Conservation (phyloP, 257 asterid genomes). For the Linaria vulgaris region DNA sequence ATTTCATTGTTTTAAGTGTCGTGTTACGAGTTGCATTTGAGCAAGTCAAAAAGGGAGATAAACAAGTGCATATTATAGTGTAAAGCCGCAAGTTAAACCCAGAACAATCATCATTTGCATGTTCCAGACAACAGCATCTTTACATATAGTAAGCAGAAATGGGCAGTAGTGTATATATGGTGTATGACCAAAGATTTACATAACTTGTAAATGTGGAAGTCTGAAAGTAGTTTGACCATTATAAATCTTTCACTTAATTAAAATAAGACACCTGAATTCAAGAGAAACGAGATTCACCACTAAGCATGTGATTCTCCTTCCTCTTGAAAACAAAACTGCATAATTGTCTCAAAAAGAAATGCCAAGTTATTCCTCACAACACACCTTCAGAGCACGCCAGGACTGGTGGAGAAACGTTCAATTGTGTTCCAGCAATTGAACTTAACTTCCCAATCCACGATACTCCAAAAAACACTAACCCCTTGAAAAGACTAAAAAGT, state of each 20-base stretch:
- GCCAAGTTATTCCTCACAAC: not conserved
- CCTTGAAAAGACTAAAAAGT: not conserved
- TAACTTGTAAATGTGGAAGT: too few species aligned
- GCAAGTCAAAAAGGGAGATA: too few species aligned
- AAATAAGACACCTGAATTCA: not conserved
- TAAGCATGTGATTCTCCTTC: not conserved
- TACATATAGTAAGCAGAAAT: too few species aligned
- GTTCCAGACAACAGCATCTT: too few species aligned
- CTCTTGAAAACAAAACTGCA: not conserved
- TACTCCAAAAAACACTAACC: not conserved
- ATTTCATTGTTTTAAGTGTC: too few species aligned
- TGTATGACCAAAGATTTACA: too few species aligned
- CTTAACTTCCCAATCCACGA: not conserved
- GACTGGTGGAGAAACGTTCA: not conserved
- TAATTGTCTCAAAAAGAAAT: not conserved
- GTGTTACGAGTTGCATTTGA: too few species aligned
- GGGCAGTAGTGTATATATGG: too few species aligned
- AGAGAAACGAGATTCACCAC: not conserved
- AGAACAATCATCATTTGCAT: too few species aligned
- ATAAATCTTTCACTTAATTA: not conserved
- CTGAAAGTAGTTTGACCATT: not conserved
- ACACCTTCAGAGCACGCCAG: not conserved
- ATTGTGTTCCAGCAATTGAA: not conserved
- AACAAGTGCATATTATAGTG: too few species aligned
- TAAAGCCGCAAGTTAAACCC: too few species aligned